Evolutionary conservation across 805 yeast genomes (phyloP).

Genomic region (Wickerhamiella bombiphila): DNA sequence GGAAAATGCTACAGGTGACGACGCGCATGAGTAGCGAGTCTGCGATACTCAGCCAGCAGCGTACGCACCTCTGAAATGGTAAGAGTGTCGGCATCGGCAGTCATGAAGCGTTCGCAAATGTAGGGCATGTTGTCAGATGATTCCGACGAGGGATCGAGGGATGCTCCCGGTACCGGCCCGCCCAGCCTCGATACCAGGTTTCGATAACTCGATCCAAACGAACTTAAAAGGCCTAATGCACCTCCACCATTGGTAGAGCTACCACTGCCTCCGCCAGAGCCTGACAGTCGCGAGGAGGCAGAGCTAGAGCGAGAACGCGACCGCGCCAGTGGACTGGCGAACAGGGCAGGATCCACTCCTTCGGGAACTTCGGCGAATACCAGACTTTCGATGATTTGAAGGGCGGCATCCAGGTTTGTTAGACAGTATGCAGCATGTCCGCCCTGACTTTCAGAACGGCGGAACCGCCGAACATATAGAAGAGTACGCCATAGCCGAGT

Average conservation of each 20-base stretch:
- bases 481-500: slow-evolving; percentile 26
- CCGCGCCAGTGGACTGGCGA: slow-evolving; percentile 12
- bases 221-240: not conserved
- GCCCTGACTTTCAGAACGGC: slow-evolving; percentile 21
- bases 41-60: slow-evolving; percentile 26
- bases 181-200: not conserved
- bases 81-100: slow-evolving; percentile 21
- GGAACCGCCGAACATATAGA: slow-evolving; percentile 26
- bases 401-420: slow-evolving; percentile 31
- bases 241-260: not conserved
- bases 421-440: slow-evolving; percentile 30
- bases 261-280: slow-evolving; percentile 10
- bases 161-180: not conserved
- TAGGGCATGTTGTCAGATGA: slow-evolving; percentile 3
- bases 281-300: slow-evolving; percentile 21
- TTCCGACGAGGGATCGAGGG: not conserved
- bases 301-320: slow-evolving; percentile 10
- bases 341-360: slow-evolving; percentile 16
- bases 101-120: slow-evolving; percentile 13
- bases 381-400: slow-evolving; percentile 25
- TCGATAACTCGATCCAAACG: not conserved
- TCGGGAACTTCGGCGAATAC: slow-evolving; percentile 22
- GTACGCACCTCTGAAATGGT: slow-evolving; percentile 24
- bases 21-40: slow-evolving; percentile 20
- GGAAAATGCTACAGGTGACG: not conserved